phyloP scores from a whole-genome alignment of 1,284 basidiomycete genomes.

The Irpex sp. region DNA sequence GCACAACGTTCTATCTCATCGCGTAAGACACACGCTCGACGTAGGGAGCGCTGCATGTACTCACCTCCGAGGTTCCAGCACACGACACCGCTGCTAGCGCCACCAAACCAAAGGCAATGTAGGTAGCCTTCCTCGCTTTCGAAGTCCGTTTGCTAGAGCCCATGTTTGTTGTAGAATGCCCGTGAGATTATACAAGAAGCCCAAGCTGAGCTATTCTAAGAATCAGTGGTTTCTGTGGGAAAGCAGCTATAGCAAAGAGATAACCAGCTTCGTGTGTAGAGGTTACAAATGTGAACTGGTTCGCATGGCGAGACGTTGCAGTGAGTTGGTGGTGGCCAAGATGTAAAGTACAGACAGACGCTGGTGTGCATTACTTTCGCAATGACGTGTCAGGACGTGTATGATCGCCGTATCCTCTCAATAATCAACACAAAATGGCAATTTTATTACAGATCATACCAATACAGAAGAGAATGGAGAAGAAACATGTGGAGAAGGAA shows the following conservation, averaged over 20 bases:
- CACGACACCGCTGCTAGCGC: constrained; percentile 22
- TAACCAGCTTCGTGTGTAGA: background rate
- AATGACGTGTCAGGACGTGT: constrained; percentile 3
- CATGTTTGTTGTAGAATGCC: constrained; percentile 3
- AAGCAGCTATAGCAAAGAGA: background rate
- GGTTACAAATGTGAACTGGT: background rate
- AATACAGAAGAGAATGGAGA: background rate
- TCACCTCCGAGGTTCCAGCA: constrained; percentile 15
- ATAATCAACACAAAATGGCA: background rate
- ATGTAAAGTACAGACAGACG: background rate
- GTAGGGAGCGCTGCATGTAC: background rate
- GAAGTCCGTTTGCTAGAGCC: constrained; percentile 9
- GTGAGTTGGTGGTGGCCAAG: background rate
- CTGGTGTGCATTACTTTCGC: background rate
- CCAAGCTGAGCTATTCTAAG: background rate
- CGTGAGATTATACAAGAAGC: background rate
- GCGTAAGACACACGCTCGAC: background rate
- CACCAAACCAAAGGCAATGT: constrained; percentile 26
- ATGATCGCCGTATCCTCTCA: background rate
- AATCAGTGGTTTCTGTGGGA: background rate
- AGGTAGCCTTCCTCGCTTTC: constrained; percentile 23
- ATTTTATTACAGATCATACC: background rate
- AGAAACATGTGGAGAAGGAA: background rate
- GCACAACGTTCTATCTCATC: background rate
- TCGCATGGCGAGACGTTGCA: background rate